Percentiles rank a stretch among this genome's conserved stretches.
Conservation (phyloP, 306 rosid species). For the Echinosophora koreensis region DNA sequence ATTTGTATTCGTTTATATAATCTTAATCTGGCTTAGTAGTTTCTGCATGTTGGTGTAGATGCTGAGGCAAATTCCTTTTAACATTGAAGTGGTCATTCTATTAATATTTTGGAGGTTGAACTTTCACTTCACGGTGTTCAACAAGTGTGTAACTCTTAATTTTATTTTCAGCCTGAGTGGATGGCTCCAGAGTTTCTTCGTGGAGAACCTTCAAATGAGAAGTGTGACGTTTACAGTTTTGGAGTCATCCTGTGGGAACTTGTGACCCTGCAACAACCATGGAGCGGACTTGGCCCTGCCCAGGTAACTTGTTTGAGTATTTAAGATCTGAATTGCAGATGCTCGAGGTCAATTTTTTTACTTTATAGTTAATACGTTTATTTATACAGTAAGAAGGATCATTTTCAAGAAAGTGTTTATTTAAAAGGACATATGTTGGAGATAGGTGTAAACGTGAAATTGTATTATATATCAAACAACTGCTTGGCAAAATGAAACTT, state of each 20-base stretch:
- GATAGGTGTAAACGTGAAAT: constrained; percentile 18
- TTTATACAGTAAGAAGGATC: constrained; percentile 5
- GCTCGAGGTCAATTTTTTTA: not conserved
- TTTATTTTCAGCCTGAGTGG: constrained; percentile 98
- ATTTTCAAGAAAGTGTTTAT: constrained; percentile 8
- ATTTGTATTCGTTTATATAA: constrained; percentile 11
- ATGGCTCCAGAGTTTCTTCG: constrained; percentile 99
- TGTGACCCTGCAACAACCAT: constrained; percentile 88
- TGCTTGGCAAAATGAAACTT: constrained; percentile 40
- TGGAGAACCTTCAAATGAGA: constrained; percentile 94
- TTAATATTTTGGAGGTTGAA: constrained; percentile 64
- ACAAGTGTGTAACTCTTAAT: constrained; percentile 62
- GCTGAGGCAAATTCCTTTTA: constrained; percentile 28
- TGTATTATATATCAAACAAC: constrained; percentile 8
- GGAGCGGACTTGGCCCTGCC: constrained; percentile 92
- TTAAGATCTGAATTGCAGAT: constrained; percentile 23
- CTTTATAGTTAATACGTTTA: not conserved
- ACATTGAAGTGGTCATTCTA: constrained; percentile 51
- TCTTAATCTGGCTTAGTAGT: constrained; percentile 21
- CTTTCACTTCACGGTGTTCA: constrained; percentile 55
- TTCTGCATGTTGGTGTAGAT: constrained; percentile 30
- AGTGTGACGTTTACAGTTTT: constrained; percentile 92
- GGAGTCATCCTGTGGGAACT: constrained; percentile 98
- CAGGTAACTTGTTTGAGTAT: constrained; percentile 62
- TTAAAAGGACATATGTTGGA: not conserved